Conservation (phyloP, 345 rosid genomes). For the Citrus hindsii region DNA sequence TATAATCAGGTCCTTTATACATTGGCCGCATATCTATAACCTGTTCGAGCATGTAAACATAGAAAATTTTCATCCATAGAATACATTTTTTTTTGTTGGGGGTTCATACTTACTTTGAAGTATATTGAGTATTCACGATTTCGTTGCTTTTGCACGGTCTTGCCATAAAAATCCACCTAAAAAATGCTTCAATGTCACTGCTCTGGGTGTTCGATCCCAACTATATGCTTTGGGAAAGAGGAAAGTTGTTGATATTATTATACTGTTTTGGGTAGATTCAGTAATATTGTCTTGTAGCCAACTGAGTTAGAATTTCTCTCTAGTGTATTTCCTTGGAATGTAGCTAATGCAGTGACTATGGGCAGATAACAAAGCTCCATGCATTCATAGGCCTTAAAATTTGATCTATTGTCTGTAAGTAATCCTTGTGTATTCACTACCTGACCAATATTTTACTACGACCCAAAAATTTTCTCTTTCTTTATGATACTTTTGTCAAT, state of each 20-base stretch:
- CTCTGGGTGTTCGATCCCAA: neutral
- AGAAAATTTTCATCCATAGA: neutral
- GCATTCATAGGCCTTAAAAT: neutral
- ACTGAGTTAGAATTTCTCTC: neutral
- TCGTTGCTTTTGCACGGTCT: neutral
- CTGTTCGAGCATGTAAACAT: neutral
- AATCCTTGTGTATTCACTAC: neutral
- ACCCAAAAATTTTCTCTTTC: neutral
- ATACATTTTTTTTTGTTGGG: too few species aligned
- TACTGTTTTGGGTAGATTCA: too few species aligned
- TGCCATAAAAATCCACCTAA: neutral
- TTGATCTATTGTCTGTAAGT: neutral
- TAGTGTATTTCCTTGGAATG: neutral
- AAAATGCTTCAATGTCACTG: neutral
- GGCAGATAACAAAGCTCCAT: neutral
- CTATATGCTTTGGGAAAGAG: neutral
- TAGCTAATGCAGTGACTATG: neutral
- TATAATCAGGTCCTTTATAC: neutral
- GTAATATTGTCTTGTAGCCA: neutral
- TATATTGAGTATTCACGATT: neutral
- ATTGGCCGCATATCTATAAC: neutral
- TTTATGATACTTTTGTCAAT: neutral
- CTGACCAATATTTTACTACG: neutral
- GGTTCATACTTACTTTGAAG: too few species aligned
- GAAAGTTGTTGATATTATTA: neutral